Conservation (phyloP, 83 land plant species). For the Diphasiastrum complanatum region DNA sequence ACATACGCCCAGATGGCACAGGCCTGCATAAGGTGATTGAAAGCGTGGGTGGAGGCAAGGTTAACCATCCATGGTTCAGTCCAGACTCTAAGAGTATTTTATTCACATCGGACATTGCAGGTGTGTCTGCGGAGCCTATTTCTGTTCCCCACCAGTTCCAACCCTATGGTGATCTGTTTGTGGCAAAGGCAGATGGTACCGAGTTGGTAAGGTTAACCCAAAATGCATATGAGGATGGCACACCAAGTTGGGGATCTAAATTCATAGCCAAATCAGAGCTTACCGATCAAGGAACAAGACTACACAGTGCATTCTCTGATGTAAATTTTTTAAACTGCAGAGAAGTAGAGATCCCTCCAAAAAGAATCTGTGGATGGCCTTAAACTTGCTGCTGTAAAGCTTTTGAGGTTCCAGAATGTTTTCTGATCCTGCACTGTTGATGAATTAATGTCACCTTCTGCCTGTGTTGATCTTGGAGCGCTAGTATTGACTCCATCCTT, state of each 20-base stretch:
- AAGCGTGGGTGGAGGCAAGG: conserved; percentile 41
- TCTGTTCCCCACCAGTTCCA: conserved; percentile 66
- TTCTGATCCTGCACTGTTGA: too few relatives aligned
- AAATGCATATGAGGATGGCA: conserved; percentile 28
- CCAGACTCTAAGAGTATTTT: conserved; percentile 52
- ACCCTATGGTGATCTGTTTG: conserved; percentile 70
- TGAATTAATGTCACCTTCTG: too few relatives aligned
- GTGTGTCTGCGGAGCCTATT: conserved; percentile 70
- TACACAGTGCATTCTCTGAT: too few relatives aligned
- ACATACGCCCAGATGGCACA: conserved; percentile 58
- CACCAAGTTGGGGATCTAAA: conserved; percentile 31
- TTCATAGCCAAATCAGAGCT: too few relatives aligned
- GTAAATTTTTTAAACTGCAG: too few relatives aligned
- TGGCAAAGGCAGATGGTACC: conserved; percentile 53
- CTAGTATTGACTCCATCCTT: too few relatives aligned
- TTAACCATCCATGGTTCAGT: conserved; percentile 80
- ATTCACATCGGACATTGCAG: conserved; percentile 57
- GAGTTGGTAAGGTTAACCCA: conserved; percentile 40
- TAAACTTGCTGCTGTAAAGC: too few relatives aligned
- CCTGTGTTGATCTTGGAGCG: too few relatives aligned
- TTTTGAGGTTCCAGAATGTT: too few relatives aligned
- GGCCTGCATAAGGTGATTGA: conserved; percentile 44
- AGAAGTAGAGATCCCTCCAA: too few relatives aligned
- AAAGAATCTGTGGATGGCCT: too few relatives aligned
- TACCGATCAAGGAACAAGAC: too few relatives aligned